These are phyloP conservation scores for Annulohypoxylon moriforme DNA, from an alignment of 495 filamentous ascomycete genomes.

Conservation along the genomic window DNA sequence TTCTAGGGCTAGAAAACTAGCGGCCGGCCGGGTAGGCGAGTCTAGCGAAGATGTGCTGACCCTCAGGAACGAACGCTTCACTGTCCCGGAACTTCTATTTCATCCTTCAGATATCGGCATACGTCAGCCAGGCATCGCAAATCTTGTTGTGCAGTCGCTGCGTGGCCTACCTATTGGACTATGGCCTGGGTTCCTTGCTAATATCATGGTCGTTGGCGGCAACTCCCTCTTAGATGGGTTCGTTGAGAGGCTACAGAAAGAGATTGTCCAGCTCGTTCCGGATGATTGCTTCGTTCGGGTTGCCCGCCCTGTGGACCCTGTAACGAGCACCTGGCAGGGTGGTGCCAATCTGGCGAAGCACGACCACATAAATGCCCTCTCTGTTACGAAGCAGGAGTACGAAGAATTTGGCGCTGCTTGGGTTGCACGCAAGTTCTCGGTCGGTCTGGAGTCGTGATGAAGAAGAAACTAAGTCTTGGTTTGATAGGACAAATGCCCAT, in stretches of 20 bases:
- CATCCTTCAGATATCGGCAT: slow-evolving; percentile 87
- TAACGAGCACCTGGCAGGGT: slow-evolving; percentile 86
- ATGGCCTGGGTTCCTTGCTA: slow-evolving; percentile 82
- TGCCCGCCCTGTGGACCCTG: slow-evolving; percentile 75
- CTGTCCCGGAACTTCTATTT: slow-evolving; percentile 91
- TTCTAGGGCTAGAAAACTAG: slow-evolving; percentile 67
- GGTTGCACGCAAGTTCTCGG: slow-evolving; percentile 76
- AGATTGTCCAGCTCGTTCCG: slow-evolving; percentile 79
- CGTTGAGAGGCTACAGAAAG: slow-evolving; percentile 81
- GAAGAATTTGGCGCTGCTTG: slow-evolving; percentile 85
- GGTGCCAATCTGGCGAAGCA: slow-evolving; percentile 80
- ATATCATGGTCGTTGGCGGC: slow-evolving; percentile 90
- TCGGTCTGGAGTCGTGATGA: slow-evolving; percentile 57
- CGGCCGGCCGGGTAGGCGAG: slow-evolving; percentile 63
- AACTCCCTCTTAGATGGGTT: slow-evolving; percentile 85
- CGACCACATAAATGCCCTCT: slow-evolving; percentile 68
- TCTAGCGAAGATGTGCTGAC: slow-evolving; percentile 85
- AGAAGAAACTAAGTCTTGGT: slow-evolving; percentile 56
- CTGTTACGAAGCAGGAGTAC: slow-evolving; percentile 89
- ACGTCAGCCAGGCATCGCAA: slow-evolving; percentile 83
- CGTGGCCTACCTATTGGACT: slow-evolving; percentile 78
- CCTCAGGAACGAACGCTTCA: slow-evolving; percentile 90
- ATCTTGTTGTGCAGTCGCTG: slow-evolving; percentile 83
- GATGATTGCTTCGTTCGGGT: slow-evolving; percentile 81
- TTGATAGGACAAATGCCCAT: not conserved